Conservation (phyloP, 768 basidiomycete genomes). For the Pisolithus albus region DNA sequence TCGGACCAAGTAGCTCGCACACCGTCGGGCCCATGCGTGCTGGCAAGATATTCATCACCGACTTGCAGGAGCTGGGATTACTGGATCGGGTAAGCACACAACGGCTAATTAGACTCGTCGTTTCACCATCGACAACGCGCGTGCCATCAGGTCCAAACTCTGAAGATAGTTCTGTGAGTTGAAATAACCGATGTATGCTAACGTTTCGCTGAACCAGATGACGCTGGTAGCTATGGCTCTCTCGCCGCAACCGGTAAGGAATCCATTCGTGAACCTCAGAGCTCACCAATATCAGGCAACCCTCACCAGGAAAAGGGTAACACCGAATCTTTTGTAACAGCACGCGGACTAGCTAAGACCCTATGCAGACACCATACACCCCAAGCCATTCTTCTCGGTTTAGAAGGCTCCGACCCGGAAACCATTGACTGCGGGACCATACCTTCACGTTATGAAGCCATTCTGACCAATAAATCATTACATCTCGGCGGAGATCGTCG, state of each 20-base stretch:
- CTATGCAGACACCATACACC: conserved; percentile 71
- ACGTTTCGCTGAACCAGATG: conserved; percentile 4
- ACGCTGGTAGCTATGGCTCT: conserved; percentile 66
- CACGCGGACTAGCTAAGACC: conserved; percentile 2
- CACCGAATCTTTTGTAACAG: conserved; percentile 11
- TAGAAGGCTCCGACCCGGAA: conserved; percentile 90
- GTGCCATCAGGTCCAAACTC: conserved; percentile 50
- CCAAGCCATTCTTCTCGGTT: conserved; percentile 76
- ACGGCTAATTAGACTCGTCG: background rate
- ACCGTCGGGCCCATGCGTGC: conserved; percentile 88
- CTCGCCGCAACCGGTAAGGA: conserved; percentile 81
- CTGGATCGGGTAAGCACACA: conserved; percentile 52
- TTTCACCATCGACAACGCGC: background rate
- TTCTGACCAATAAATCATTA: conserved; percentile 58
- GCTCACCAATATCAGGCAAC: conserved; percentile 3
- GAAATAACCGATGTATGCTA: conserved; percentile 1
- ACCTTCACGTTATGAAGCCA: conserved; percentile 63
- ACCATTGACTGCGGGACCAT: conserved; percentile 87
- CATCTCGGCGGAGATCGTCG: conserved; percentile 64
- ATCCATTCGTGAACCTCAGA: background rate
- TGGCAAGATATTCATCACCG: conserved; percentile 78
- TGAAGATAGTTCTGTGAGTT: conserved; percentile 80
- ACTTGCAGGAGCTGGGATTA: conserved; percentile 60
- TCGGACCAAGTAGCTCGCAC: conserved; percentile 57
- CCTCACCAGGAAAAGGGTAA: conserved; percentile 65